Base-by-base conservation (phyloP, 495 filamentous ascomycete species). In the Lichenothelia convexa region DNA sequence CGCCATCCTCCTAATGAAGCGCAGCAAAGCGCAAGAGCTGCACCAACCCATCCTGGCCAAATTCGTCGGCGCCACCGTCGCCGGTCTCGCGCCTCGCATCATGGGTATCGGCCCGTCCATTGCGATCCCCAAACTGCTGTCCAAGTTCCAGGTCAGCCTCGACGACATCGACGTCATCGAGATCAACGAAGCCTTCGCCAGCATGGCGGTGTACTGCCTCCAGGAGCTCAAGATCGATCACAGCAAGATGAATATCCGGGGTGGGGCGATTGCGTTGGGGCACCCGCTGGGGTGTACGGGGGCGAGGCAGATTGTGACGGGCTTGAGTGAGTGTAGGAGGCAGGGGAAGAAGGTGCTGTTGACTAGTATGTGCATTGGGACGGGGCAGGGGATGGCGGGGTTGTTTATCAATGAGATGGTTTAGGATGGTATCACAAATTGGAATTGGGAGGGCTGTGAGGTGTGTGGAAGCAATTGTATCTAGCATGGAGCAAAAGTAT, bases 61-160 rank as follows among this genome's bases (percentile, higher is more conserved):
- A 58, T 97, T 82, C 62, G 81, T 83, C 49, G 84, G 82, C 45
- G 78, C 85, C 20, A 93, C 86, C 7, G 78, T 92, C 24, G 79
- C 82, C 31, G 89, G 89, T 44, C 70, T 94, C 2, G 71, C 87
- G 0, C 87, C 89, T 1, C 68, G 87, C 34, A 79, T 97, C 53
- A 97, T 97, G 89, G 89, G 89, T 38, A 94, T 97, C 44, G 89
- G 89, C 20, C 89, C 89, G 18, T 78, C 83, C 11, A 68, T 91
- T 35, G 89, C 84, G 30, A 92, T 97, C 48, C 89, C 89, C 44
- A 97, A 97, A 69, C 68, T 97, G 23, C 64, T 97, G 32, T 58
- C 57, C 51, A 77, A 92, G 63, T 76, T 75, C 71, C 70, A 74
- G 51, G 53, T 97, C 43, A 65, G 62, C n/a, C 64, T 91, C 35